Conservation (phyloP, 2,329 filamentous ascomycete species). For the Coniochaeta sp. region DNA sequence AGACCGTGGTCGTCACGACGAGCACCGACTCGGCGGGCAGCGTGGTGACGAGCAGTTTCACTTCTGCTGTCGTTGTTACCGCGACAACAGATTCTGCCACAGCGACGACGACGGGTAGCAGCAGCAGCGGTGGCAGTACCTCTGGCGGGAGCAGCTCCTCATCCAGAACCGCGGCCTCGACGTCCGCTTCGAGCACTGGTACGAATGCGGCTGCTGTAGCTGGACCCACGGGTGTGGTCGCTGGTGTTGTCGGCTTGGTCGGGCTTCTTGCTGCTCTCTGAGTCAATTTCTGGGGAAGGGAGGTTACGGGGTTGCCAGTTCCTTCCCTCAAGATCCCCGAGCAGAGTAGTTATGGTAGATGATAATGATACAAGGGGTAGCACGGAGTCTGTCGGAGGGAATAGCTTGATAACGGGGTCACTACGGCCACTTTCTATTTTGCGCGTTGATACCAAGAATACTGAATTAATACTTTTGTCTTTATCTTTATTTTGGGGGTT, state of each 20-base stretch:
- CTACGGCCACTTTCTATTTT: not conserved
- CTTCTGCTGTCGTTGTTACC: not conserved
- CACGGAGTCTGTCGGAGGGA: not conserved
- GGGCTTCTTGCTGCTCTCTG: not conserved
- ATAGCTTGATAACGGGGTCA: not conserved
- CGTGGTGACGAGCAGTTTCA: not conserved
- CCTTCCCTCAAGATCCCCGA: not conserved
- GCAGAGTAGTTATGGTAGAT: not conserved
- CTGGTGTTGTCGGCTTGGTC: not conserved
- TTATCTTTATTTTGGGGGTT: slow-evolving; percentile 5
- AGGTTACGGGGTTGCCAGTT: not conserved
- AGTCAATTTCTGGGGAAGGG: not conserved
- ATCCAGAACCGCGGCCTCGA: not conserved
- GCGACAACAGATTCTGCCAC: not conserved
- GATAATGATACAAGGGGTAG: not conserved
- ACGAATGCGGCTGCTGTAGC: not conserved
- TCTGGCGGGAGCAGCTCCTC: not conserved
- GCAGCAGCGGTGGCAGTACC: not conserved
- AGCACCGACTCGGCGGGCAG: not conserved
- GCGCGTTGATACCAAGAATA: not conserved
- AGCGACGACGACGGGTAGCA: not conserved
- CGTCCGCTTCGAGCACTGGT: not conserved
- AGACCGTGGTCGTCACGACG: slow-evolving; percentile 4
- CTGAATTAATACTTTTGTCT: slow-evolving; percentile 1
- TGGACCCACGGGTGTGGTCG: not conserved